Base-by-base conservation (phyloP, 768 basidiomycete genomes). In the Boletus coccyginus region DNA sequence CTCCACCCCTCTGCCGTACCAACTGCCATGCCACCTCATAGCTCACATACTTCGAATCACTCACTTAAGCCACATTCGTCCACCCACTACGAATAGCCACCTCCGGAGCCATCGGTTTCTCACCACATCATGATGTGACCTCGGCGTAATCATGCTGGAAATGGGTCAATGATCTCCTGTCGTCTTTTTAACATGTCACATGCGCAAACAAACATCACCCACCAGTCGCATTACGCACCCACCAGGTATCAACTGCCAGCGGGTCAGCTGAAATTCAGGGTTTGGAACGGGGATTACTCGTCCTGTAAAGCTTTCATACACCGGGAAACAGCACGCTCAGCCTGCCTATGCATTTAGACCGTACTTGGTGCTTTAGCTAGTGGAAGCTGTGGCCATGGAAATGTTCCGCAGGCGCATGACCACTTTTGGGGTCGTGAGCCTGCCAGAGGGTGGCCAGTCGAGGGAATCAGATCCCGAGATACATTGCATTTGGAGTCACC, bases 231-330 rank as follows among this genome's bases (percentile, higher is more conserved):
- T 55, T 49, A 58, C 43, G 41, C 47, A 51, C 53, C 49, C 55
- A 54, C 35, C 55, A 50, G 35, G 57, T 59, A 57, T 48, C 63
- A 53, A 17, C 47, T 50, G 61, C 54, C 61, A 61, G 38, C 52
- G 54, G 41, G 43, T 55, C 57, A 46, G 31, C 60, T 60, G 44
- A 70, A 63, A 60, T 64, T 66, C 68, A 69, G 68, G 68, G 66
- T 58, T 31, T n/a, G 2, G 12, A 52, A 55, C 68, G 69, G 69
- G 69, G 69, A 70, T 71, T 70, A 70, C 69, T 59, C 60, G 43
- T 62, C 62, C 40, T 51, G 53, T 68, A 50, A 59, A 52, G 40
- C 59, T 52, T 59, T 44, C 62, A 61, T 58, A 62, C 31, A 58
- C 42, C 56, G 57, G 67, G 56, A 53, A 61, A 46, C 48, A 48